These are phyloP conservation scores for Sphaerostilbella broomeana DNA, from an alignment of 2,329 filamentous ascomycete species.

Conservation along the genomic window DNA sequence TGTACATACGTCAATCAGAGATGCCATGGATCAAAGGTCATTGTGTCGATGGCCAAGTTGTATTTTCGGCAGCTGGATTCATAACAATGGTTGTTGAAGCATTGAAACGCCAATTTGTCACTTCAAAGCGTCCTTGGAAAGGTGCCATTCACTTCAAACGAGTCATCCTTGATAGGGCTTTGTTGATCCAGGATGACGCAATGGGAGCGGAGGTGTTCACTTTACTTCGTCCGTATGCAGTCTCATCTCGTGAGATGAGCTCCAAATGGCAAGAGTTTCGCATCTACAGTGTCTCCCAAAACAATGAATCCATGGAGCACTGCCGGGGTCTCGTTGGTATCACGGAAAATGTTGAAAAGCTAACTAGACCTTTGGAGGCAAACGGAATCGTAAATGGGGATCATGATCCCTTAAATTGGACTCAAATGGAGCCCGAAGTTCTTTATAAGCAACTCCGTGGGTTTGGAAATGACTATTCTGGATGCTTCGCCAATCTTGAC, in stretches of 20 bases:
- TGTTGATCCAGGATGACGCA: constrained; percentile 11
- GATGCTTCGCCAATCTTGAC: constrained; percentile 10
- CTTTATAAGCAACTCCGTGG: constrained; percentile 9
- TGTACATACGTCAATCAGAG: constrained; percentile 22
- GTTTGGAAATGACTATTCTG: constrained; percentile 10
- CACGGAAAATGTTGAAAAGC: constrained; percentile 2
- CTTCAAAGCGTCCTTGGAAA: constrained; percentile 6
- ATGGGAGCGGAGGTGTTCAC: constrained; percentile 14
- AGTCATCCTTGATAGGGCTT: constrained; percentile 9
- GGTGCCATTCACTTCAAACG: constrained; percentile 9
- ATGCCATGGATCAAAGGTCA: constrained; percentile 29
- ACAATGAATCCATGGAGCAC: constrained; percentile 12
- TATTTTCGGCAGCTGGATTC: constrained; percentile 30
- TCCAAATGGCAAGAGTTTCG: constrained; percentile 12
- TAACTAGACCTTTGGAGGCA: background rate
- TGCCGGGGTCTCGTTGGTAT: constrained; percentile 10
- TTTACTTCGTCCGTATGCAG: constrained; percentile 6
- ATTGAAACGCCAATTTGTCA: constrained; percentile 14
- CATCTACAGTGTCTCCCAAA: constrained; percentile 10
- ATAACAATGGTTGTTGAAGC: constrained; percentile 30
- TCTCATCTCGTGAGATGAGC: constrained; percentile 6
- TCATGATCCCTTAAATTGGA: constrained; percentile 1
- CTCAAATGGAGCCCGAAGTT: constrained; percentile 1
- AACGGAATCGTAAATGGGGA: background rate
- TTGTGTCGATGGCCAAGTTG: constrained; percentile 19